phyloP scores from a whole-genome alignment of 192 early-diverging fungal species.

The Coemansia sp. region DNA sequence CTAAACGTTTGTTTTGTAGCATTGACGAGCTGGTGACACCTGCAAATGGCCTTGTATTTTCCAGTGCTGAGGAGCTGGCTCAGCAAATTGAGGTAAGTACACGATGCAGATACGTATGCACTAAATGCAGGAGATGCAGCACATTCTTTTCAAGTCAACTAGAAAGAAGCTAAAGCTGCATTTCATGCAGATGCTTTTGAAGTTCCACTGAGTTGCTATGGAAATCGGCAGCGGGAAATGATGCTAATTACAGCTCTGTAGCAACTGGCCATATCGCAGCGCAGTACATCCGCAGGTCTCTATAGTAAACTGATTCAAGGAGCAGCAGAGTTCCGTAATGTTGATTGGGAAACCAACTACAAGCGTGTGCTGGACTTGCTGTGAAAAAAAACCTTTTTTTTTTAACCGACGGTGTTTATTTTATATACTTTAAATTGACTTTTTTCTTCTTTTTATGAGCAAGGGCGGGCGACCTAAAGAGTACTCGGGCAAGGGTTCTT shows the following conservation, averaged over 20 bases:
- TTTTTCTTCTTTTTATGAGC: conserved; percentile 2
- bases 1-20: conserved; percentile 27
- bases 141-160: conserved; percentile 6
- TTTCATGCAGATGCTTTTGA: not conserved
- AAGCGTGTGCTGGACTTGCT: conserved; percentile 25
- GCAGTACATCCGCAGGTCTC: conserved; percentile 8
- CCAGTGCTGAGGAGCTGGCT: conserved; percentile 57
- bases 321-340: conserved; percentile 30
- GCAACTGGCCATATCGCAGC: conserved; percentile 29
- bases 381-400: not conserved
- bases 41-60: conserved; percentile 70
- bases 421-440: not conserved
- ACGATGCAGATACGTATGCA: conserved; percentile 14
- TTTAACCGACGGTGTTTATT: not conserved
- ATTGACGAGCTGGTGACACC: conserved; percentile 66
- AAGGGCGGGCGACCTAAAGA: conserved; percentile 15
- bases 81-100: conserved; percentile 61
- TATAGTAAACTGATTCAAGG: conserved; percentile 39
- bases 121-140: conserved; percentile 8
- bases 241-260: conserved; percentile 6
- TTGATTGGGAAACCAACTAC: conserved; percentile 50
- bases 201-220: not conserved
- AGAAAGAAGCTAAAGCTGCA: too few relatives aligned
- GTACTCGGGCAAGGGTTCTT: conserved; percentile 12
- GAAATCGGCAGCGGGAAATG: not conserved